Evolutionary conservation across 495 filamentous ascomycete genomes (phyloP).

Genomic region (Cladorrhinum samala): DNA sequence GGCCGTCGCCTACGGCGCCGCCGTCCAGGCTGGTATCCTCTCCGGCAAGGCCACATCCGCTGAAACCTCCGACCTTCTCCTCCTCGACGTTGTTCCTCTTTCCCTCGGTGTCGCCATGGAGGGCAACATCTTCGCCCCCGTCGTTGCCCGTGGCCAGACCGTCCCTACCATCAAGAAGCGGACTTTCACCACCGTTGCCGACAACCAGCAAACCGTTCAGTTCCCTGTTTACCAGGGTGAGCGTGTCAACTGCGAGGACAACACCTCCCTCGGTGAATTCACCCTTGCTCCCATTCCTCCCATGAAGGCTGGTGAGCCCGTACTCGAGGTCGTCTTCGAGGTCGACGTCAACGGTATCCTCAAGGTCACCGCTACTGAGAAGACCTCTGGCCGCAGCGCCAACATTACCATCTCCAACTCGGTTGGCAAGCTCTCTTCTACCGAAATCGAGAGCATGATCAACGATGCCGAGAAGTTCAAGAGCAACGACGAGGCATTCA

Average conservation of each 20-base stretch:
- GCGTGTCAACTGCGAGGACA: constrained; percentile 99
- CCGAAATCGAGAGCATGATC: constrained; percentile 97
- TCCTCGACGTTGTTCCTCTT: constrained; percentile 94
- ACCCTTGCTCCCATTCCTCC: constrained; percentile 93
- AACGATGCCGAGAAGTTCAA: constrained; percentile 98
- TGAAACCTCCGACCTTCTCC: constrained; percentile 89
- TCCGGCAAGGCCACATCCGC: constrained; percentile 95
- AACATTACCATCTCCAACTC: constrained; percentile 99
- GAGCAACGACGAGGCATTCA: constrained; percentile 93
- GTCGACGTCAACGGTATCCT: constrained; percentile 99
- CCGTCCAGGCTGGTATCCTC: constrained; percentile 96
- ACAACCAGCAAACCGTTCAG: constrained; percentile 94
- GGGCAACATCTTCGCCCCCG: constrained; percentile 98
- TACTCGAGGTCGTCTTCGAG: constrained; percentile 97
- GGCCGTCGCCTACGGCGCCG: constrained; percentile 97
- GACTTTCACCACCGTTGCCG: constrained; percentile 96
- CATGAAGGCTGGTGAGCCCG: constrained; percentile 98
- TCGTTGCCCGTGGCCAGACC: constrained; percentile 85
- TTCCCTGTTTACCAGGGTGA: constrained; percentile 98
- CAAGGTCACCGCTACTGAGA: constrained; percentile 99
- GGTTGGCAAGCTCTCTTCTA: constrained; percentile 92
- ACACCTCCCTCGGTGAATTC: constrained; percentile 98
- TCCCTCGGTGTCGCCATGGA: constrained; percentile 99
- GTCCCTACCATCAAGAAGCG: constrained; percentile 92
- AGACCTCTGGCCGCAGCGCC: constrained; percentile 93